These are phyloP conservation scores for Raphidocelis subcapitata DNA, from an alignment of 139 green algal genomes.

Conservation along the genomic window DNA sequence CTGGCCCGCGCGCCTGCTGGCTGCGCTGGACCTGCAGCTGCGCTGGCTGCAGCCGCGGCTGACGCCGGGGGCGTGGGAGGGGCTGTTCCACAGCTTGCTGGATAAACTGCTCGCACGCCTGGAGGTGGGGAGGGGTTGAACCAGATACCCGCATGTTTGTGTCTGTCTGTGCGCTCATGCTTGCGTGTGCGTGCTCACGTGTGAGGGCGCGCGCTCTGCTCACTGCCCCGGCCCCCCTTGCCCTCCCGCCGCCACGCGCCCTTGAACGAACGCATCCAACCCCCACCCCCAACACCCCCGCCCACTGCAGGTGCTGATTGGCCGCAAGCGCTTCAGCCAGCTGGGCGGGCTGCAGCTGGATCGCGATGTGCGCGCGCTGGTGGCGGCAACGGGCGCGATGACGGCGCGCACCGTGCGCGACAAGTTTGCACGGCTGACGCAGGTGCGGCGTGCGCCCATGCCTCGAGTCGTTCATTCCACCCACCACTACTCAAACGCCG, in stretches of 20 bases:
- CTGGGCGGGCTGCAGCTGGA: conserved; percentile 94
- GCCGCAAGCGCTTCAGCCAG: conserved; percentile 80
- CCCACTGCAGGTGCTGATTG: conserved; percentile 10
- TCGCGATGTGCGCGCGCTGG: conserved; percentile 74
- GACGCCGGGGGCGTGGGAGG: conserved; percentile 41
- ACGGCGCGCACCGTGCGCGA: conserved; percentile 83
- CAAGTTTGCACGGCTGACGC: conserved; percentile 87
- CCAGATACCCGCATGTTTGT: too few relatives aligned
- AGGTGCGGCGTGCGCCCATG: conserved; percentile 53
- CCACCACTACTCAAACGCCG: too few relatives aligned
- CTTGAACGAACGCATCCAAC: too few relatives aligned
- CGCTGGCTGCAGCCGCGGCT: conserved; percentile 62
- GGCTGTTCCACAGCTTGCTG: conserved; percentile 69
- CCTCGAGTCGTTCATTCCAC: too few relatives aligned
- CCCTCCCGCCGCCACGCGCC: too few relatives aligned
- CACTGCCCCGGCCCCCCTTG: too few relatives aligned
- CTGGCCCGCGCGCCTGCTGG: conserved; percentile 79
- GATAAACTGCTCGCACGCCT: conserved; percentile 70
- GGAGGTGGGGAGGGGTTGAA: conserved; percentile 53
- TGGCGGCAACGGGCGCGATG: conserved; percentile 59
- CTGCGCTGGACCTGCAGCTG: conserved; percentile 50
- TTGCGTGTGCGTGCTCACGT: too few relatives aligned
- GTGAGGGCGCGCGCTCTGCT: too few relatives aligned
- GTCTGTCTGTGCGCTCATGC: too few relatives aligned
- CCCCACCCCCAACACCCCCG: too few relatives aligned